Base-by-base conservation (phyloP, 805 yeast genomes). In the Cyberlindnera bimundalis region DNA sequence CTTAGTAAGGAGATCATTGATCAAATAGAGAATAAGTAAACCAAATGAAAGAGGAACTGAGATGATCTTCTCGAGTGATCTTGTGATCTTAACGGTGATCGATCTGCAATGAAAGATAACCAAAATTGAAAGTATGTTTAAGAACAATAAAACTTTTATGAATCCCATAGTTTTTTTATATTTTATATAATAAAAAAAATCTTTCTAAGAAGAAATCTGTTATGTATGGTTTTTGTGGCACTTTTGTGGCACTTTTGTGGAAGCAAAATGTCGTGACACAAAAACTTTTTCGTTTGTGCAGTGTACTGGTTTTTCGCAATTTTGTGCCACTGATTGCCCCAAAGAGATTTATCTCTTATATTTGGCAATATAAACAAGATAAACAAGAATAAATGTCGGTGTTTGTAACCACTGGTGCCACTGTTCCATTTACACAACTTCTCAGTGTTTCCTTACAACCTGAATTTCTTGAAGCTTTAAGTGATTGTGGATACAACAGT, bases 341-440 rank as follows among this genome's bases (percentile, higher is more conserved):
- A n/a, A n/a, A n/a, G n/a, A n/a, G n/a, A n/a, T n/a, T n/a, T n/a
- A n/a, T n/a, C n/a, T n/a, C n/a, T n/a, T n/a, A n/a, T n/a, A n/a
- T n/a, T n/a, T n/a, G n/a, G n/a, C 24, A 21, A 6, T 8, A 8
- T 9, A 26, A 26, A 26, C 28, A 12, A 26, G 14, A 26, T 6
- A 26, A 7, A 26, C 6, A 7, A n/a, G n/a, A 26, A 12, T n/a
- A 26, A 26, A 21, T 21, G 10, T 42, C 57, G 0, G 35, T 65
- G 2, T 64, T 90, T 25, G 81, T 90, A 5, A 82, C 95, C 0
- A 84, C 95, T 4, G 98, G 98, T 1, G 97, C 96, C 2, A 90
- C 97, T 0, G 90, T 84, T 16, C 83, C 95, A 0, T 91, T 91
- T 57, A 69, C 71, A 10, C 64, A 56, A 14, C 71, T 91, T 13